Base-by-base conservation (phyloP, 495 filamentous ascomycete species). In the Penicillium macrosclerotiorum region DNA sequence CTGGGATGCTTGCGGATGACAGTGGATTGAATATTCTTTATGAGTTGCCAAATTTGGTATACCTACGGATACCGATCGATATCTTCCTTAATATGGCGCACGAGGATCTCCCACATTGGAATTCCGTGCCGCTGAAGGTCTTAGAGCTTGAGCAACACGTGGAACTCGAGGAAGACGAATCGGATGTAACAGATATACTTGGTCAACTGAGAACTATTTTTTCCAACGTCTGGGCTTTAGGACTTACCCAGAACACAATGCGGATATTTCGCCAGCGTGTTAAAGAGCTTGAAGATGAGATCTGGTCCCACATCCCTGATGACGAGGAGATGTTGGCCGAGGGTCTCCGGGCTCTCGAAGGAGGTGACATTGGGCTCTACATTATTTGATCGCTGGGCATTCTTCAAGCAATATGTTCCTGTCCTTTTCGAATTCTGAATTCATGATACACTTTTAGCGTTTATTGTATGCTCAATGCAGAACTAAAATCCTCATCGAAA, bases 231-330 rank as follows among this genome's bases (percentile, higher is more conserved):
- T 42, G 37, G 45, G 31, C 37, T 31, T 16, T 32, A 14, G 46
- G 18, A 20, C 42, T 35, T 57, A 60, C 59, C 54, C 60, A 3
- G 40, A 54, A 13, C 49, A 32, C 16, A 49, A n/a, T 43, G 2
- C 11, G 12, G 8, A 2, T 19, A 23, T 18, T 43, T 8, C 3
- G 30, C 24, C 23, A 23, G 3, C 8, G 5, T 13, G 22, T 20
- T 6, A n/a, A 33, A 19, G 3, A 36, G 14, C 34, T 49, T 18
- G 46, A 49, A 22, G 38, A 36, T 4, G 31, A 42, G 18, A 29
- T 49, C 18, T 49, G 46, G 46, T 23, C 33, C 8, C 46, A 42
- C 17, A 14, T 42, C 12, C 31, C 46, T 7, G 46, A 49, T 37
- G 39, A 42, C 5, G 37, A 35, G 19, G n/a, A n/a, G n/a, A n/a